phyloP scores from a whole-genome alignment of 1,139 yeast genomes.

The Geotrichum bryndzae region DNA sequence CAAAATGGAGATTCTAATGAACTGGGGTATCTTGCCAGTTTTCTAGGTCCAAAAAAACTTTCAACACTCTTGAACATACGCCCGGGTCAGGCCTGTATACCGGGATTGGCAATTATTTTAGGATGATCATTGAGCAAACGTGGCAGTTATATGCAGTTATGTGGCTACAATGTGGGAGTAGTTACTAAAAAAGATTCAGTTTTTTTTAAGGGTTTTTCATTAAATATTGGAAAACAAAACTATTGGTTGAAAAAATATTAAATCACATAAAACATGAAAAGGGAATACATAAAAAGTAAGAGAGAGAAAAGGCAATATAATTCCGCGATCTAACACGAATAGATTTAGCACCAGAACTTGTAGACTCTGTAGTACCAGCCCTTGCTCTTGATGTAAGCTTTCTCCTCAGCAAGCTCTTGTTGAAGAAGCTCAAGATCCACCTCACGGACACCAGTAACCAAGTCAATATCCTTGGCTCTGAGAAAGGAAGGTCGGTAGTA shows the following conservation, averaged over 20 bases:
- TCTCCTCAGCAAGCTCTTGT: slow-evolving; percentile 49
- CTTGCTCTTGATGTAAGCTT: slow-evolving; percentile 35
- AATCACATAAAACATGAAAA: neutral
- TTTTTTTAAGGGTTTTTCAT: too few species aligned
- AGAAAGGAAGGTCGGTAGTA: slow-evolving; percentile 40
- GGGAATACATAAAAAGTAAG: neutral
- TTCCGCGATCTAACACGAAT: neutral
- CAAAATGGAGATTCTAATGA: too few species aligned
- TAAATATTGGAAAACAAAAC: too few species aligned
- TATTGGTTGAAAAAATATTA: neutral
- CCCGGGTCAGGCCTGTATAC: too few species aligned
- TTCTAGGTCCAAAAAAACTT: too few species aligned
- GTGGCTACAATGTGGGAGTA: too few species aligned
- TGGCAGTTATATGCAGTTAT: too few species aligned
- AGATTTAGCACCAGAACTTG: slow-evolving; percentile 45
- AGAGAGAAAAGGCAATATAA: neutral
- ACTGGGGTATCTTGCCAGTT: too few species aligned
- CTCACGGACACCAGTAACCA: slow-evolving; percentile 50
- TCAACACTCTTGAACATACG: too few species aligned
- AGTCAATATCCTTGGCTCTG: slow-evolving; percentile 47
- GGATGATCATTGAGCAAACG: too few species aligned
- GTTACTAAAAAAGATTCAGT: too few species aligned
- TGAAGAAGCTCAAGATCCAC: slow-evolving; percentile 47
- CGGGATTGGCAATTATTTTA: too few species aligned
- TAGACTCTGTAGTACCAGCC: slow-evolving; percentile 38